Conservation (phyloP, 352 stramenopile species). For the Pythium brassicae region DNA sequence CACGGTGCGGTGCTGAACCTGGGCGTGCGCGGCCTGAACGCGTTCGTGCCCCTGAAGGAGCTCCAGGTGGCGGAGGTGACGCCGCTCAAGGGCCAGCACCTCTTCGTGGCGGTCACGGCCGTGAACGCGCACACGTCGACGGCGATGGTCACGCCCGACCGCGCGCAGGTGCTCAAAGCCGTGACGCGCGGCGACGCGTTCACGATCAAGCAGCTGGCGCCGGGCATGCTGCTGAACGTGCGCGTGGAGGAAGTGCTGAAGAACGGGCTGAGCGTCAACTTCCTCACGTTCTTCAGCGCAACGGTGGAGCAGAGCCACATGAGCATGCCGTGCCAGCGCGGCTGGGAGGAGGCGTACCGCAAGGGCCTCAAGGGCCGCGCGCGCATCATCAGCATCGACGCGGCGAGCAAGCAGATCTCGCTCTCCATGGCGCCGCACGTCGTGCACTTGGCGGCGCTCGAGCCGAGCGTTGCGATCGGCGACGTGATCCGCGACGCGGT, state of each 20-base stretch:
- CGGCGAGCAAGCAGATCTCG: slow-evolving; percentile 62
- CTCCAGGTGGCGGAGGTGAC: slow-evolving; percentile 33
- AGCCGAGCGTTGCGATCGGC: slow-evolving; percentile 52
- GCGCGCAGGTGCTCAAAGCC: slow-evolving; percentile 60
- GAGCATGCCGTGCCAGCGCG: slow-evolving; percentile 71
- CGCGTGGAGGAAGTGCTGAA: slow-evolving; percentile 87
- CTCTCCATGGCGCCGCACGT: slow-evolving; percentile 87
- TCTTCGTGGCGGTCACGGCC: slow-evolving; percentile 60
- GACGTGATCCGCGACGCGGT: slow-evolving; percentile 66
- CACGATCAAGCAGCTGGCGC: slow-evolving; percentile 85
- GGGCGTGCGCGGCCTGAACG: slow-evolving; percentile 69
- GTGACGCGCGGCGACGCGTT: slow-evolving; percentile 82
- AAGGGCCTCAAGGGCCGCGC: slow-evolving; percentile 83
- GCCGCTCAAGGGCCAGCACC: slow-evolving; percentile 52
- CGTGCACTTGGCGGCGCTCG: slow-evolving; percentile 66
- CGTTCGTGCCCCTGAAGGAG: slow-evolving; percentile 75
- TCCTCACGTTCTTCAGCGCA: slow-evolving; percentile 85
- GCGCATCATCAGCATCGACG: slow-evolving; percentile 82
- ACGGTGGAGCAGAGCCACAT: slow-evolving; percentile 90
- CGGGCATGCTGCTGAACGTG: slow-evolving; percentile 92
- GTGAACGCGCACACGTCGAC: slow-evolving; percentile 82
- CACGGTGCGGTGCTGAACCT: slow-evolving; percentile 93
- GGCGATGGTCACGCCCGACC: slow-evolving; percentile 60
- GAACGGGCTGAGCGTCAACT: slow-evolving; percentile 85
- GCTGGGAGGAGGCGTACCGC: slow-evolving; percentile 73